Evolutionary conservation across 768 basidiomycete genomes (phyloP).

Genomic region (Serendipita vermifera): DNA sequence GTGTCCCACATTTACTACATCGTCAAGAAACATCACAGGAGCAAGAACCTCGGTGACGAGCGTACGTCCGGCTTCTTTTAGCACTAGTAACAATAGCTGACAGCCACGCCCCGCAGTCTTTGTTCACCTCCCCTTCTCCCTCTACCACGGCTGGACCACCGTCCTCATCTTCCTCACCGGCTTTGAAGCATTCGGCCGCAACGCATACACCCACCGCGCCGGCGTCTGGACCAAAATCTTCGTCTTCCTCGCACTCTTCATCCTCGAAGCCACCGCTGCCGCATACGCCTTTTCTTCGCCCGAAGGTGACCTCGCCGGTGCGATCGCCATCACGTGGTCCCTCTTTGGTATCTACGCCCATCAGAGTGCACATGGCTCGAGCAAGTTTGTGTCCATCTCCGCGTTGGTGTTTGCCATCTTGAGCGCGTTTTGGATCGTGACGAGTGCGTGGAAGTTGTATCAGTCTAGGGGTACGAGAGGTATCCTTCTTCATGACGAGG

Average conservation of each 20-base stretch:
- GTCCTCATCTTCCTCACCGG: slow-evolving; percentile 68
- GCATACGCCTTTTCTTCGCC: slow-evolving; percentile 85
- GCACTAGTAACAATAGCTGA: too few species aligned
- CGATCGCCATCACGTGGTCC: slow-evolving; percentile 85
- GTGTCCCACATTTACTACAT: slow-evolving; percentile 87
- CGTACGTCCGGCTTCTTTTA: slow-evolving; percentile 41
- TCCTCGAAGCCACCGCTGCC: slow-evolving; percentile 84
- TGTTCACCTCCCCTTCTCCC: slow-evolving; percentile 89
- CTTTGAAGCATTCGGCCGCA: slow-evolving; percentile 81
- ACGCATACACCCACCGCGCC: slow-evolving; percentile 47
- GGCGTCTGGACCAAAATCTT: slow-evolving; percentile 91
- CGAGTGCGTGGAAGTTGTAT: slow-evolving; percentile 49
- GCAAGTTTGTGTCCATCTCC: neutral
- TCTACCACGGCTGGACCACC: slow-evolving; percentile 66
- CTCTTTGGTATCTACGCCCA: slow-evolving; percentile 80
- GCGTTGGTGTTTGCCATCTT: slow-evolving; percentile 52
- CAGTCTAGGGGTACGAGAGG: slow-evolving; percentile 25
- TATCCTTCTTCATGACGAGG: slow-evolving; percentile 64
- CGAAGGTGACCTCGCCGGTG: slow-evolving; percentile 87
- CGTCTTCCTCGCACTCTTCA: slow-evolving; percentile 89
- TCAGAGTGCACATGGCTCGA: slow-evolving; percentile 9
- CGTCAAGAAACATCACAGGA: slow-evolving; percentile 72
- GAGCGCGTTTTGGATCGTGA: slow-evolving; percentile 70
- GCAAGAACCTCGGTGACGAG: slow-evolving; percentile 59
- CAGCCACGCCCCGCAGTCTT: slow-evolving; percentile 51